Conservation (phyloP, 176 grass and related monocot species). For the Aegilops longissima region DNA sequence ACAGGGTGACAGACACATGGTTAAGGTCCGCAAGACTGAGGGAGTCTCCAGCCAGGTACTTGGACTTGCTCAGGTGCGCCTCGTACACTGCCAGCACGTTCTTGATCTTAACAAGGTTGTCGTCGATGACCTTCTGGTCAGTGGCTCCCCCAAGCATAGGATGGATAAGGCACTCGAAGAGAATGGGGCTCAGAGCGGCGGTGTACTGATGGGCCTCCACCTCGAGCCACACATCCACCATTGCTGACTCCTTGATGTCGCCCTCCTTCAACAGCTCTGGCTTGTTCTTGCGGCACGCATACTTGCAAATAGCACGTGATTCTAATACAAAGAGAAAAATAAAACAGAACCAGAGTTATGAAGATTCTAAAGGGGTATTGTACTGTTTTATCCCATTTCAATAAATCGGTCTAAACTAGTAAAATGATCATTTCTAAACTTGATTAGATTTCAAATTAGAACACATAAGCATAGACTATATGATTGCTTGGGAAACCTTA, state of each 20-base stretch:
- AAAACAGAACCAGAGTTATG: background rate
- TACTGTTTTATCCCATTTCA: background rate
- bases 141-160: slow-evolving; percentile 52
- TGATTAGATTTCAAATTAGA: background rate
- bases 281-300: slow-evolving; percentile 61
- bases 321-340: slow-evolving; percentile 11
- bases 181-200: slow-evolving; percentile 26
- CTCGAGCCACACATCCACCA: slow-evolving; percentile 70
- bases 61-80: slow-evolving; percentile 34
- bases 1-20: slow-evolving; percentile 45
- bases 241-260: slow-evolving; percentile 37
- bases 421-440: background rate
- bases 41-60: slow-evolving; percentile 75
- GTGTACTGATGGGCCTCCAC: slow-evolving; percentile 68
- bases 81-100: slow-evolving; percentile 64
- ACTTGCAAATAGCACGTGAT: slow-evolving; percentile 59
- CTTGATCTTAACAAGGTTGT: slow-evolving; percentile 46
- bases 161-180: slow-evolving; percentile 28
- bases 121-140: slow-evolving; percentile 45
- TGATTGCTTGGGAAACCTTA: background rate
- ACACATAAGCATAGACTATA: background rate
- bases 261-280: slow-evolving; percentile 51
- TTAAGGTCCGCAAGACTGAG: slow-evolving; percentile 59
- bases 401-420: background rate
- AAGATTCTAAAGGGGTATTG: background rate